Evolutionary conservation across 2,329 filamentous ascomycete genomes (phyloP).

Genomic region (Pseudopyricularia cyperi): DNA sequence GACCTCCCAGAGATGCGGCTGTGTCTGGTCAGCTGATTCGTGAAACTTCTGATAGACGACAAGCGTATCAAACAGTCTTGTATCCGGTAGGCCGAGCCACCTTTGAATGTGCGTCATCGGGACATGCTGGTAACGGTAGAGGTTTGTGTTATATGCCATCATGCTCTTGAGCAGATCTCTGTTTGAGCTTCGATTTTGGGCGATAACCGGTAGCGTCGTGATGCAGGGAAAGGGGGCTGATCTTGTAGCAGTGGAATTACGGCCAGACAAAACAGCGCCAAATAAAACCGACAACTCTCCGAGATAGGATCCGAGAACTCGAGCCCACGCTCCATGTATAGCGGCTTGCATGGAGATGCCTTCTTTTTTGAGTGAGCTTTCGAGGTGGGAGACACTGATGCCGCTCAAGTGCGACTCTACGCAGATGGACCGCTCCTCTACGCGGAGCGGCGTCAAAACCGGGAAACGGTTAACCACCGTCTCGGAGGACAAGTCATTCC

Average conservation of each 20-base stretch:
- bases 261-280: constrained; percentile 68
- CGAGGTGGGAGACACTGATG: constrained; percentile 31
- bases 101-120: constrained; percentile 61
- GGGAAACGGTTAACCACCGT: constrained; percentile 61
- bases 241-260: constrained; percentile 47
- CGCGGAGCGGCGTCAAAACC: constrained; percentile 51
- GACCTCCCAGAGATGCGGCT: constrained; percentile 38
- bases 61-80: constrained; percentile 68
- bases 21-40: neutral
- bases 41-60: constrained; percentile 65
- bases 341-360: constrained; percentile 66
- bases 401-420: constrained; percentile 22
- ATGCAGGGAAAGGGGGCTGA: constrained; percentile 64
- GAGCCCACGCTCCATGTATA: constrained; percentile 67
- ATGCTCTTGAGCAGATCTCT: constrained; percentile 44
- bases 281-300: constrained; percentile 66
- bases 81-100: constrained; percentile 52
- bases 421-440: constrained; percentile 19
- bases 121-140: constrained; percentile 59
- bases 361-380: constrained; percentile 36
- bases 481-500: constrained; percentile 41
- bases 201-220: constrained; percentile 62
- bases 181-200: constrained; percentile 41
- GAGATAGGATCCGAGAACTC: constrained; percentile 60
- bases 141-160: constrained; percentile 48